A percentile compares a stretch with the other conserved stretches of the same genome.
phyloP scores from a whole-genome alignment of 495 filamentous ascomycete genomes.

The Chaetomidium leptoderma region DNA sequence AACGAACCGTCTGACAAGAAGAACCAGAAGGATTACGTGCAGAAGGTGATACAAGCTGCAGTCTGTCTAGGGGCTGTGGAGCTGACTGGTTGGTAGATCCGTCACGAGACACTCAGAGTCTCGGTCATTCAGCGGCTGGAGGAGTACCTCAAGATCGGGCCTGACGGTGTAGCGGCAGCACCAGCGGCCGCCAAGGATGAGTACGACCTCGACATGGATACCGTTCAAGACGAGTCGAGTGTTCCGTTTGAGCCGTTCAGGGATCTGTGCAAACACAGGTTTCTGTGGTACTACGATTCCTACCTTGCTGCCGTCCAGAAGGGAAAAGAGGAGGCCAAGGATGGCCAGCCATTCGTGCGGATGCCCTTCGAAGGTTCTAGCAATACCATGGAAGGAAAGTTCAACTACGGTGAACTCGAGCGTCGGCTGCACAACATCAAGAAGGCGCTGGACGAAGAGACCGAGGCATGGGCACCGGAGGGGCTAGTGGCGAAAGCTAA shows the following conservation, averaged over 20 bases:
- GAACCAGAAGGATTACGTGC: conserved; percentile 73
- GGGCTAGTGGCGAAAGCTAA: conserved; percentile 59
- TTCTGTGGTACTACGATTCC: conserved; percentile 92
- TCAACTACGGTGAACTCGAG: conserved; percentile 74
- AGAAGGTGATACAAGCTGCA: conserved; percentile 59
- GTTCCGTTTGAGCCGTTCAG: conserved; percentile 72
- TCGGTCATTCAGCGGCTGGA: conserved; percentile 84
- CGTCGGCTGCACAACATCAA: conserved; percentile 62
- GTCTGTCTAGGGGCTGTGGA: background rate
- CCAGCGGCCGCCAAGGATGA: conserved; percentile 43
- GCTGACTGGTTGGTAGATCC: conserved; percentile 56
- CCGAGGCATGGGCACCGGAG: conserved; percentile 62
- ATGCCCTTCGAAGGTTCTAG: conserved; percentile 81
- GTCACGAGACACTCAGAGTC: conserved; percentile 84
- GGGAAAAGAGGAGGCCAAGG: conserved; percentile 55
- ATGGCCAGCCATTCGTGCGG: conserved; percentile 58
- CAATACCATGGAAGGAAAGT: conserved; percentile 84
- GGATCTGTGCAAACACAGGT: conserved; percentile 85
- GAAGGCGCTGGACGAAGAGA: conserved; percentile 66
- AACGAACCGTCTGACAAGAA: conserved; percentile 64
- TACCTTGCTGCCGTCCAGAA: conserved; percentile 69
- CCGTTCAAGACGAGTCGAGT: conserved; percentile 49
- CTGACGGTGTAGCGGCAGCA: conserved; percentile 44
- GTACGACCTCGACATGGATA: conserved; percentile 50
- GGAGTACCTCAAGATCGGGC: conserved; percentile 62